Conservation (phyloP, 2,329 filamentous ascomycete genomes). For the Epichloe coenophiala region DNA sequence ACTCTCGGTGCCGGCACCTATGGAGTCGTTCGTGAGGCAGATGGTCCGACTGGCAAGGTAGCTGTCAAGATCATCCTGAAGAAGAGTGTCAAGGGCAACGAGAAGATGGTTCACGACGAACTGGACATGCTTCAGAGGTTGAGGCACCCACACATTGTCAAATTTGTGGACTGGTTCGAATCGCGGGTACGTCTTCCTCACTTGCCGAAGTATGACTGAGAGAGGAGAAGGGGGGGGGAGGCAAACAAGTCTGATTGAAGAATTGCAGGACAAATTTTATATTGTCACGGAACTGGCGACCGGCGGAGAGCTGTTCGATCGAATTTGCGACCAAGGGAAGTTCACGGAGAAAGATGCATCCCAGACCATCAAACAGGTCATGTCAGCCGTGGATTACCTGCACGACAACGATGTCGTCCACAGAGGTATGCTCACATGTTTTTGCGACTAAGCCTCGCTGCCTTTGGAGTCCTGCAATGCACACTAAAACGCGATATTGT, state of each 20-base stretch:
- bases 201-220: background rate
- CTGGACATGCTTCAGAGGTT: constrained; percentile 83
- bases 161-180: constrained; percentile 98
- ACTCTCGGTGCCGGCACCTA: constrained; percentile 95
- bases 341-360: constrained; percentile 98
- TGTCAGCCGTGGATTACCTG: constrained; percentile 86
- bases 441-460: background rate
- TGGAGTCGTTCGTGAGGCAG: constrained; percentile 92
- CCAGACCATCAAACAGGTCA: constrained; percentile 86
- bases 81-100: constrained; percentile 97
- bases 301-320: constrained; percentile 91
- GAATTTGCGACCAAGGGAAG: constrained; percentile 94
- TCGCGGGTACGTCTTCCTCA: constrained; percentile 54
- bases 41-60: constrained; percentile 70
- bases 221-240: background rate
- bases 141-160: constrained; percentile 89
- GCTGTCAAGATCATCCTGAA: constrained; percentile 98
- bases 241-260: background rate
- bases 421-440: constrained; percentile 48
- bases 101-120: constrained; percentile 98
- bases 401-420: constrained; percentile 94
- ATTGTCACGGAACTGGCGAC: constrained; percentile 95
- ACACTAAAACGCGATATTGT: background rate
- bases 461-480: no score
- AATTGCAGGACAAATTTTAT: constrained; percentile 86